A percentile compares a stretch with the other conserved stretches of the same genome.
Conservation (phyloP, 208 protist species). For the Acanthamoeba castellanii region DNA sequence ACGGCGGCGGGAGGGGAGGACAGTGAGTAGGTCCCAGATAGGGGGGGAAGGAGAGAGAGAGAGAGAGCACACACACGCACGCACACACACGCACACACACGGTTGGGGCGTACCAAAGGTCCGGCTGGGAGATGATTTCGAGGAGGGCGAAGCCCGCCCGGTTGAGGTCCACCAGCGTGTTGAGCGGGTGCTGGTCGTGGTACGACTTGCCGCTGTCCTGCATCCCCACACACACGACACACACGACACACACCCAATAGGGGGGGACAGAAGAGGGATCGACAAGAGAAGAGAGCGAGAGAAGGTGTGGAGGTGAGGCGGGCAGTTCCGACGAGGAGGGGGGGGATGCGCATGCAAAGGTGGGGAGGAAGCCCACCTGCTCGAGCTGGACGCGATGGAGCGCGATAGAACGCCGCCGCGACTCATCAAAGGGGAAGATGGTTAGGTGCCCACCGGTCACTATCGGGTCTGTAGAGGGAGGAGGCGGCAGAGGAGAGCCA, state of each 20-base stretch:
- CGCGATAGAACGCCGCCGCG: background rate
- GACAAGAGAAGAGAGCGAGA: too few relatives aligned
- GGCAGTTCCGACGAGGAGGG: too few relatives aligned
- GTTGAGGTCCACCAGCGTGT: conserved; percentile 87
- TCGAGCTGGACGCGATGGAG: conserved; percentile 54
- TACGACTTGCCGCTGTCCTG: conserved; percentile 88
- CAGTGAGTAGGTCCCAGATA: background rate
- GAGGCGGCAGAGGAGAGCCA: background rate
- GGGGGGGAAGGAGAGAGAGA: background rate
- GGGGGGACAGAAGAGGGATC: too few relatives aligned
- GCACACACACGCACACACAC: too few relatives aligned
- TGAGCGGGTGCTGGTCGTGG: conserved; percentile 79
- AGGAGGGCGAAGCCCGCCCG: conserved; percentile 87
- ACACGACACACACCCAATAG: background rate
- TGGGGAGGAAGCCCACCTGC: conserved; percentile 4
- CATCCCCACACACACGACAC: background rate
- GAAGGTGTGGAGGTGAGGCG: too few relatives aligned
- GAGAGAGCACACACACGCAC: background rate
- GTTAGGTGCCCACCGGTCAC: conserved; percentile 73
- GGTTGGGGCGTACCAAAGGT: conserved; percentile 72
- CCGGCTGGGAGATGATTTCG: conserved; percentile 87
- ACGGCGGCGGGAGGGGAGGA: background rate
- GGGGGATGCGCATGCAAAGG: background rate
- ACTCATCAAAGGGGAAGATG: conserved; percentile 25
- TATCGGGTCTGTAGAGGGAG: conserved; percentile 71